Conservation (phyloP, 164 flowering plant species). For the Liquidambar formosana region DNA sequence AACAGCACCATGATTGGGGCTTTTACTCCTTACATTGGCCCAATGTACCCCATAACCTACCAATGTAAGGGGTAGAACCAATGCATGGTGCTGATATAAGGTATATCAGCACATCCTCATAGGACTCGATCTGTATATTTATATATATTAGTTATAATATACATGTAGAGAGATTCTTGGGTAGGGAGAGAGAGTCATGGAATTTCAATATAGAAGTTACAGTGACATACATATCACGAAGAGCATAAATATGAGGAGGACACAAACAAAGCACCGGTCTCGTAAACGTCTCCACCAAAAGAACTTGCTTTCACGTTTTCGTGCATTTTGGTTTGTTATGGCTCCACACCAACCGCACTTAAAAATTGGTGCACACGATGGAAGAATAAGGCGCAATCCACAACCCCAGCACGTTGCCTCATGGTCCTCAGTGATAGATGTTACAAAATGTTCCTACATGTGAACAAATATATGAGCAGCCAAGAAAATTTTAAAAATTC, state of each 20-base stretch:
- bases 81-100: no score
- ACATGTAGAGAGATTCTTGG: no score
- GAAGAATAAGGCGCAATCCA: conserved; percentile 73
- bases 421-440: conserved; percentile 38
- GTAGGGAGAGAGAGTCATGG: background rate
- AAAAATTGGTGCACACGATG: conserved; percentile 65
- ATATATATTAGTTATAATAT: no score
- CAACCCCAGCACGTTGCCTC: conserved; percentile 94
- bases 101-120: no score
- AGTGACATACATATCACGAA: conserved; percentile 65
- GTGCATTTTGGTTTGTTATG: conserved; percentile 55
- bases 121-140: no score
- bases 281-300: conserved; percentile 67
- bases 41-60: no score
- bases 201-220: background rate
- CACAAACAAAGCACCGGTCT: conserved; percentile 69
- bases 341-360: conserved; percentile 99
- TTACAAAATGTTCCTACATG: conserved; percentile 44
- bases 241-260: conserved; percentile 64
- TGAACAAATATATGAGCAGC: background rate
- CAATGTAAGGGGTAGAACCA: no score
- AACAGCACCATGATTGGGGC: no score
- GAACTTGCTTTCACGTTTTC: conserved; percentile 35
- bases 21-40: no score
- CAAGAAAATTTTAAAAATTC: background rate